Conservation (phyloP, 768 basidiomycete genomes). For the Boletus speciosus region DNA sequence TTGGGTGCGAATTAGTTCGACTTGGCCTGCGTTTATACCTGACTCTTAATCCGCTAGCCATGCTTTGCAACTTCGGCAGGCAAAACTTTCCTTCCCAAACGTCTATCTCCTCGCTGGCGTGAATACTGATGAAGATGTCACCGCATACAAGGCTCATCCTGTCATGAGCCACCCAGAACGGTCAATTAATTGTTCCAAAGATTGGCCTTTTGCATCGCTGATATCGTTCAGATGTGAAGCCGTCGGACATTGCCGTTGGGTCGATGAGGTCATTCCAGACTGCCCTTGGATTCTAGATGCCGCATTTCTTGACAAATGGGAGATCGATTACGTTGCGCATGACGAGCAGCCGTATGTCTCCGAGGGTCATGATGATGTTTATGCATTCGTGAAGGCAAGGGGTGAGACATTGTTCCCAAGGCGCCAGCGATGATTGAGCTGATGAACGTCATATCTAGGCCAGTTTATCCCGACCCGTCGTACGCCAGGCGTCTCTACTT, state of each 20-base stretch:
- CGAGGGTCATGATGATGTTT: slow-evolving; percentile 83
- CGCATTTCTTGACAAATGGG: slow-evolving; percentile 75
- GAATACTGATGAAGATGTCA: slow-evolving; percentile 81
- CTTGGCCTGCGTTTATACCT: background rate
- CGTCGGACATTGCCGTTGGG: slow-evolving; percentile 96
- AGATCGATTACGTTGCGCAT: slow-evolving; percentile 97
- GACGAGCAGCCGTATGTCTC: slow-evolving; percentile 87
- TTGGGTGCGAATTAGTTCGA: slow-evolving; percentile 55
- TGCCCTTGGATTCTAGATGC: slow-evolving; percentile 89
- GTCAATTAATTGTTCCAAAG: slow-evolving; percentile 36
- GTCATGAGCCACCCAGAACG: slow-evolving; percentile 90
- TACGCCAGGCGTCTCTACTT: slow-evolving; percentile 93
- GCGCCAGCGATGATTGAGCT: background rate
- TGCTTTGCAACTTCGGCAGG: slow-evolving; percentile 92
- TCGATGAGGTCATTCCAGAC: slow-evolving; percentile 87
- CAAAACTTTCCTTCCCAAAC: slow-evolving; percentile 87
- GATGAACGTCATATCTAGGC: slow-evolving; percentile 43
- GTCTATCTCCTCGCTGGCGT: slow-evolving; percentile 95
- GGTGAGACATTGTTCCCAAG: slow-evolving; percentile 45
- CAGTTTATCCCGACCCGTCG: slow-evolving; percentile 94
- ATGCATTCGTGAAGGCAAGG: slow-evolving; percentile 71
- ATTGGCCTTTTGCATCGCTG: background rate
- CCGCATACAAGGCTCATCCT: slow-evolving; percentile 71
- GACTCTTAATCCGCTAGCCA: slow-evolving; percentile 52
- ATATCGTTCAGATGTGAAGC: slow-evolving; percentile 65